Conservation (phyloP, 768 basidiomycete genomes). For the Podaxis mareebaensis region DNA sequence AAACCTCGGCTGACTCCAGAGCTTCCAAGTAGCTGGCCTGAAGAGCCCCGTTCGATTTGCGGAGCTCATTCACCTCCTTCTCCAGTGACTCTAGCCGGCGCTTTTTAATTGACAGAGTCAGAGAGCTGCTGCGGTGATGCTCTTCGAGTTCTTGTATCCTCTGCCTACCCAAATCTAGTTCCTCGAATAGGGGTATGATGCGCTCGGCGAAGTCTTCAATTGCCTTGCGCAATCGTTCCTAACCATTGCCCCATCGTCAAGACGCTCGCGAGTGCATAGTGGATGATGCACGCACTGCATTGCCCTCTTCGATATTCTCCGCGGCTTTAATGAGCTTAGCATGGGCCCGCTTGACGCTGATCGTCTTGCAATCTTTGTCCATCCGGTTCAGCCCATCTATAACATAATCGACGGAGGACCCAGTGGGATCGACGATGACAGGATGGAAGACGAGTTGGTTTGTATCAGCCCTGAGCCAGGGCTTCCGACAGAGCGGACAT, state of each 20-base stretch:
- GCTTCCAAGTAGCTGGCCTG: constrained; percentile 22
- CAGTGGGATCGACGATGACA: constrained; percentile 3
- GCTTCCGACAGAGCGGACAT: constrained; percentile 8
- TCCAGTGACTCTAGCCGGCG: constrained; percentile 18
- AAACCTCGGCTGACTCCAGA: constrained; percentile 2
- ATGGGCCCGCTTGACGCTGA: constrained; percentile 36
- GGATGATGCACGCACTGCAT: constrained; percentile 28
- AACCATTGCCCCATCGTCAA: background rate
- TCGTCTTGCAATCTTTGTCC: constrained; percentile 9
- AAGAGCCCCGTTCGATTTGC: constrained; percentile 17
- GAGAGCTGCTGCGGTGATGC: background rate
- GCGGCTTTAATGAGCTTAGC: constrained; percentile 33
- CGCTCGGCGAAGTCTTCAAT: constrained; percentile 41
- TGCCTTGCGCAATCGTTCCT: constrained; percentile 36
- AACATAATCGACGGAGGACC: constrained; percentile 3
- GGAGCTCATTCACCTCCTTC: constrained; percentile 10
- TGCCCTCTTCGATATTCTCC: constrained; percentile 24
- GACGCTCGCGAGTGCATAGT: background rate
- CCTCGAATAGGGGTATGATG: constrained; percentile 38
- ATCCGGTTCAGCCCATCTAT: constrained; percentile 17
- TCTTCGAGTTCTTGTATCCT: constrained; percentile 26
- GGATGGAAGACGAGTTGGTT: constrained; percentile 9
- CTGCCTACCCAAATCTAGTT: constrained; percentile 30
- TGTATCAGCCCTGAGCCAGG: background rate
- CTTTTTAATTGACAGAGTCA: constrained; percentile 19